A percentile compares a stretch with the other conserved stretches of the same genome.
phyloP scores from a whole-genome alignment of 78 protist species.

The Trichosphaerium sp. region DNA sequence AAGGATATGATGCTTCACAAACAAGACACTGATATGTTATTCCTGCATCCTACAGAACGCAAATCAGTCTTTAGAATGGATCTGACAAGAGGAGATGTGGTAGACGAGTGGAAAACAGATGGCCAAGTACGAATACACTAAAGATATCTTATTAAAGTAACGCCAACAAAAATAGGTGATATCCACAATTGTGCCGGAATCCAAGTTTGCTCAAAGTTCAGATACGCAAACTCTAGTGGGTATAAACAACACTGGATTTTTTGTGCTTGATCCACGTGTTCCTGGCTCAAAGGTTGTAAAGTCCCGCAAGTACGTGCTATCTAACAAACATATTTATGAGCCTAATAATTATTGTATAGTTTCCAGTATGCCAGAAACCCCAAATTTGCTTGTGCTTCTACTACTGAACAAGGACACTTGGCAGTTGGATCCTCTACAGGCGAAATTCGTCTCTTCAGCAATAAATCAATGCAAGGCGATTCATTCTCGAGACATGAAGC shows the following conservation, averaged over 20 bases:
- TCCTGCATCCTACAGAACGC: conserved; percentile 11
- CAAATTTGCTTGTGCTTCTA: conserved; percentile 32
- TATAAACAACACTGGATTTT: conserved; percentile 14
- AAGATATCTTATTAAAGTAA: too few relatives aligned
- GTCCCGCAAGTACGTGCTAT: not conserved
- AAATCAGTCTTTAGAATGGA: conserved; percentile 32
- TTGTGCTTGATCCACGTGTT: conserved; percentile 45
- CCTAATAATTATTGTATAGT: not conserved
- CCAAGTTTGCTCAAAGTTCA: conserved; percentile 26
- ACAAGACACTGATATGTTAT: conserved; percentile 13
- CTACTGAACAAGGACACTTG: conserved; percentile 31
- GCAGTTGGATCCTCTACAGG: conserved; percentile 45
- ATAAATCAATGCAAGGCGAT: conserved; percentile 20
- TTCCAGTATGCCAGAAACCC: conserved; percentile 19
- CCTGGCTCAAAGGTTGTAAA: conserved; percentile 5
- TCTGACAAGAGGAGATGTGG: conserved; percentile 32
- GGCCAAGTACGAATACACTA: too few relatives aligned
- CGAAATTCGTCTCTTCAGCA: conserved; percentile 28
- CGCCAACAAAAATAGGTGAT: too few relatives aligned
- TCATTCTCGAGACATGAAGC: not conserved
- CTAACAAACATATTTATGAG: too few relatives aligned
- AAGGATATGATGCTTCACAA: conserved; percentile 36
- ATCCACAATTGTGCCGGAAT: conserved; percentile 1
- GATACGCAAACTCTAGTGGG: conserved; percentile 21
- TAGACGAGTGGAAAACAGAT: conserved; percentile 36